These are phyloP conservation scores for Tolypocladium inflatum DNA, from an alignment of 2,329 filamentous ascomycete species.

Conservation along the genomic window DNA sequence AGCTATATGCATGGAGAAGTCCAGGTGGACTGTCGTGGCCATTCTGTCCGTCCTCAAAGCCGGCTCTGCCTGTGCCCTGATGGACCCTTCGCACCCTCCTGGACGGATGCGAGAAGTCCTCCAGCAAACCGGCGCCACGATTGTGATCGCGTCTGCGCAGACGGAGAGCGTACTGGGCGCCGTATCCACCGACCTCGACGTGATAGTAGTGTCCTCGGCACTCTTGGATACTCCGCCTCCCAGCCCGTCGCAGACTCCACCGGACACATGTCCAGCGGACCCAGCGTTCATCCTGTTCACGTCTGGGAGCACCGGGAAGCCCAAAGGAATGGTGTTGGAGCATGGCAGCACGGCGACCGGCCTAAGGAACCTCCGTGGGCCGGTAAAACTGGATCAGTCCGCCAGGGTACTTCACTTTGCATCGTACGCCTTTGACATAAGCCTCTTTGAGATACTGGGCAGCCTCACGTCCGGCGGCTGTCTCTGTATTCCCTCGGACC, in stretches of 20 bases:
- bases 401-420: slow-evolving; percentile 1
- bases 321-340: background rate
- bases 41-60: slow-evolving; percentile 6
- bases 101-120: background rate
- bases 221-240: background rate
- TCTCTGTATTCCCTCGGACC: background rate
- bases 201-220: background rate
- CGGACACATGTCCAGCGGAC: background rate
- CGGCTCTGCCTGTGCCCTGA: slow-evolving; percentile 6
- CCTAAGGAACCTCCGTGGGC: background rate
- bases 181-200: background rate
- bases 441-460: background rate
- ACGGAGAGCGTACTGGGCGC: background rate
- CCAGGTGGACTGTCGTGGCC: slow-evolving; percentile 1
- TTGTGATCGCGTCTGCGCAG: background rate
- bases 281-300: slow-evolving; percentile 1
- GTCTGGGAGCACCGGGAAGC: background rate
- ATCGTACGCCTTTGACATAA: background rate
- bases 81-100: slow-evolving; percentile 2
- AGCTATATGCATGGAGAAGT: slow-evolving; percentile 4
- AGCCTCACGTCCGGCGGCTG: background rate
- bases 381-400: background rate
- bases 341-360: background rate
- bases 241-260: background rate
- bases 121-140: background rate